These are phyloP conservation scores for Epichloe hybrida DNA, from an alignment of 2,329 filamentous ascomycete species.

Conservation along the genomic window DNA sequence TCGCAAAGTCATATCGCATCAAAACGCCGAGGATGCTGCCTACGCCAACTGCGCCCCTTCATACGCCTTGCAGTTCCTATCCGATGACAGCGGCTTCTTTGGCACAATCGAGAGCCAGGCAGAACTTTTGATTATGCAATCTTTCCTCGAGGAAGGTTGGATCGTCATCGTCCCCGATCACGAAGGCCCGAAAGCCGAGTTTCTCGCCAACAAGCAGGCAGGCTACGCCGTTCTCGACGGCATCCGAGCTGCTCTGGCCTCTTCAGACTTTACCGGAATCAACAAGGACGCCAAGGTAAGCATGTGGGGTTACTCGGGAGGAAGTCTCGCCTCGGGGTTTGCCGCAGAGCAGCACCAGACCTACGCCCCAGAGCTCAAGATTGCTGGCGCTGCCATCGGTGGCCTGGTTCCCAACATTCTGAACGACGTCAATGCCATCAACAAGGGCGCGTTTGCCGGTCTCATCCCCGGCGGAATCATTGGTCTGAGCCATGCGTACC, in stretches of 20 bases:
- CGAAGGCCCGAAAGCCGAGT: slow-evolving; percentile 29
- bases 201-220: slow-evolving; percentile 24
- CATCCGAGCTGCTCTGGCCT: slow-evolving; percentile 25
- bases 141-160: no score
- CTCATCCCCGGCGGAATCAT: slow-evolving; percentile 12
- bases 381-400: slow-evolving; percentile 11
- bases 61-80: slow-evolving; percentile 10
- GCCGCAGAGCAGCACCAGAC: slow-evolving; percentile 4
- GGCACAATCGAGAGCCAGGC: slow-evolving; percentile 16
- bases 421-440: slow-evolving; percentile 6
- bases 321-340: slow-evolving; percentile 3
- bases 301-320: slow-evolving; percentile 28
- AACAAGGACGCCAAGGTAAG: slow-evolving; percentile 18
- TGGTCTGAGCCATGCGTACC: slow-evolving; percentile 11
- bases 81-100: slow-evolving; percentile 18
- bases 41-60: slow-evolving; percentile 21
- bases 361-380: slow-evolving; percentile 12
- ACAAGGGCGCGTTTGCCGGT: slow-evolving; percentile 8
- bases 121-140: no score
- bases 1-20: slow-evolving; percentile 25
- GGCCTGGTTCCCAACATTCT: slow-evolving; percentile 9
- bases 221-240: slow-evolving; percentile 30
- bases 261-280: slow-evolving; percentile 15
- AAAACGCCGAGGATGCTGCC: slow-evolving; percentile 26
- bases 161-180: slow-evolving; percentile 2